Conservation (phyloP, 352 stramenopile species). For the Globisporangium iwayamae region DNA sequence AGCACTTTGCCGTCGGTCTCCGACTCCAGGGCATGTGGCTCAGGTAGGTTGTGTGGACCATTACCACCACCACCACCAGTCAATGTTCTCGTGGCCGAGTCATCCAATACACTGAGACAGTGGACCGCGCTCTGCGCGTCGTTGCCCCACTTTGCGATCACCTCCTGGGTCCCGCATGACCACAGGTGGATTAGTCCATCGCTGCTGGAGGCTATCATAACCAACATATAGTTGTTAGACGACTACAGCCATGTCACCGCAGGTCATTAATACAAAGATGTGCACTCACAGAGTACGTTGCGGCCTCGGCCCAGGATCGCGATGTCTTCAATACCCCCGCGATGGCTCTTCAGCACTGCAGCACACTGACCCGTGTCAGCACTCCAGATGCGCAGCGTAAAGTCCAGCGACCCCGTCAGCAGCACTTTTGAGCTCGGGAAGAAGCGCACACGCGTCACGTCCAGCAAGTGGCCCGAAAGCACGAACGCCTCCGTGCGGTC, state of each 20-base stretch:
- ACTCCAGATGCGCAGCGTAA: slow-evolving; percentile 72
- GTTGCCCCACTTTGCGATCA: slow-evolving; percentile 59
- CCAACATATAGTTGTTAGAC: slow-evolving; percentile 3
- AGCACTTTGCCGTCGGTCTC: slow-evolving; percentile 65
- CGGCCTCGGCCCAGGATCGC: slow-evolving; percentile 59
- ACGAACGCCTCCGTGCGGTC: slow-evolving; percentile 23
- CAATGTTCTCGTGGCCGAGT: slow-evolving; percentile 16
- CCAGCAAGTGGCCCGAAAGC: slow-evolving; percentile 50
- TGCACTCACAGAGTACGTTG: slow-evolving; percentile 68
- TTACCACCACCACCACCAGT: background rate
- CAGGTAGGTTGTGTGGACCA: slow-evolving; percentile 14
- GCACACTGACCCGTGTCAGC: slow-evolving; percentile 39
- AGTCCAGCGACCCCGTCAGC: slow-evolving; percentile 68
- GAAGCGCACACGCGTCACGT: slow-evolving; percentile 58
- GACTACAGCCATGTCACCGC: background rate
- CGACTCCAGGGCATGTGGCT: slow-evolving; percentile 25
- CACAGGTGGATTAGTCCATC: slow-evolving; percentile 68
- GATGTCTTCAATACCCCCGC: slow-evolving; percentile 49
- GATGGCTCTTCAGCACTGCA: slow-evolving; percentile 56
- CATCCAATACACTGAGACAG: slow-evolving; percentile 43
- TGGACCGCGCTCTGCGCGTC: slow-evolving; percentile 50
- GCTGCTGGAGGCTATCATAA: slow-evolving; percentile 40
- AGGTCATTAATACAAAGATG: background rate
- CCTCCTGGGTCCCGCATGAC: slow-evolving; percentile 51
- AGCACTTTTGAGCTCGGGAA: slow-evolving; percentile 72